Conservation (phyloP, 2,329 filamentous ascomycete genomes). For the Camillea tinctor region DNA sequence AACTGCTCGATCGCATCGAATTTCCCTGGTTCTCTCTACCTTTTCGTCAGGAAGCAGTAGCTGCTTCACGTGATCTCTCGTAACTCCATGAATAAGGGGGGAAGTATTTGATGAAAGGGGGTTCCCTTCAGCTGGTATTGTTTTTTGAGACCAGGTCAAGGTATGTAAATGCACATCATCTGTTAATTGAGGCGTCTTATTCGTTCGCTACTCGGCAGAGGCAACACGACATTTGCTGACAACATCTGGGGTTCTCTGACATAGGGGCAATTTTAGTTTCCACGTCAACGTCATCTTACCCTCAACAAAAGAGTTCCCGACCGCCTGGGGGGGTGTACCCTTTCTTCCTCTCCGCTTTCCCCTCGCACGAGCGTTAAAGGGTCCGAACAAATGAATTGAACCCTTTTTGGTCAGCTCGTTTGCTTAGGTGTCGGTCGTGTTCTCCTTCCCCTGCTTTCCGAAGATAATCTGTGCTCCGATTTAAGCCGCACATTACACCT, state of each 20-base stretch:
- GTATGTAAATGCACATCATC: background rate
- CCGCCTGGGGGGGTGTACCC: too few relatives aligned
- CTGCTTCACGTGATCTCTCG: background rate
- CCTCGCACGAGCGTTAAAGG: too few relatives aligned
- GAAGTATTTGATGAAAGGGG: background rate
- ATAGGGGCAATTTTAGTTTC: background rate
- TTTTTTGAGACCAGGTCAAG: background rate
- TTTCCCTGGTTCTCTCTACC: background rate
- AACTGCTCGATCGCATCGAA: background rate
- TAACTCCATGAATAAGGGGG: background rate
- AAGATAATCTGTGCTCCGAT: too few relatives aligned
- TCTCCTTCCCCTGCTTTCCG: too few relatives aligned
- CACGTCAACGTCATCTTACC: background rate
- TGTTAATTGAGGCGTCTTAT: background rate
- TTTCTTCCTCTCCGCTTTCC: too few relatives aligned
- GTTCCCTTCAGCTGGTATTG: background rate
- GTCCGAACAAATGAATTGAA: too few relatives aligned
- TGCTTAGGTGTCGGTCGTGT: too few relatives aligned
- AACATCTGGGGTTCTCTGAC: background rate
- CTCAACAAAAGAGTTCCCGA: background rate
- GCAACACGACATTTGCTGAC: background rate
- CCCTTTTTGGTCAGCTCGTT: too few relatives aligned
- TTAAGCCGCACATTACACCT: too few relatives aligned
- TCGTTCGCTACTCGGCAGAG: background rate
- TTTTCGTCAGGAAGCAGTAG: background rate